phyloP scores from a whole-genome alignment of 1,139 yeast species.

The Candida tropicalis region DNA sequence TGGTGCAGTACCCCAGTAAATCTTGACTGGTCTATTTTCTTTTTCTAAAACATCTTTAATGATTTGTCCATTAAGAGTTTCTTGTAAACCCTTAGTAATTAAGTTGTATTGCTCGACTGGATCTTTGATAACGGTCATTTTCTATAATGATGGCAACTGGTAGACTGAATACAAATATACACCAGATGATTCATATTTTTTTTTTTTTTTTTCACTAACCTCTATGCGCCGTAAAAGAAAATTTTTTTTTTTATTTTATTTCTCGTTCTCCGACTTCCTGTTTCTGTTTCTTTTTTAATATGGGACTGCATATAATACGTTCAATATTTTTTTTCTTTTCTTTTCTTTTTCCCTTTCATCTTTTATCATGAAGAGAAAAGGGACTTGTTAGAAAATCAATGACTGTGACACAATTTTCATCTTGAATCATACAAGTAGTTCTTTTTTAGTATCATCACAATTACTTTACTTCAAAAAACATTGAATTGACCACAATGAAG shows the following conservation, averaged over 20 bases:
- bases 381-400: too few species aligned
- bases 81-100: slow-evolving; percentile 87
- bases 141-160: background rate
- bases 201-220: background rate
- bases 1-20: slow-evolving; percentile 87
- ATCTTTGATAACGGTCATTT: slow-evolving; percentile 11
- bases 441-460: too few species aligned
- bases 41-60: slow-evolving; percentile 82
- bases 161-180: background rate
- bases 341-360: background rate
- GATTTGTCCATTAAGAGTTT: slow-evolving; percentile 85
- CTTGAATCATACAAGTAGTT: too few species aligned
- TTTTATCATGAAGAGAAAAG: too few species aligned
- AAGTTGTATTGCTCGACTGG: slow-evolving; percentile 73
- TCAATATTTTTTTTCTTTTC: background rate
- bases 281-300: too few species aligned
- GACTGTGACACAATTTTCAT: too few species aligned
- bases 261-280: too few species aligned
- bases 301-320: slow-evolving; percentile 2
- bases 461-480: too few species aligned
- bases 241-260: background rate
- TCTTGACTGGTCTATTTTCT: slow-evolving; percentile 76
- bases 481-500: slow-evolving; percentile 17
- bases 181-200: slow-evolving; percentile 1
- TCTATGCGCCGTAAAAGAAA: background rate